Conservation (phyloP, 2,329 filamentous ascomycete genomes). For the Dryadomyces quercivorus region DNA sequence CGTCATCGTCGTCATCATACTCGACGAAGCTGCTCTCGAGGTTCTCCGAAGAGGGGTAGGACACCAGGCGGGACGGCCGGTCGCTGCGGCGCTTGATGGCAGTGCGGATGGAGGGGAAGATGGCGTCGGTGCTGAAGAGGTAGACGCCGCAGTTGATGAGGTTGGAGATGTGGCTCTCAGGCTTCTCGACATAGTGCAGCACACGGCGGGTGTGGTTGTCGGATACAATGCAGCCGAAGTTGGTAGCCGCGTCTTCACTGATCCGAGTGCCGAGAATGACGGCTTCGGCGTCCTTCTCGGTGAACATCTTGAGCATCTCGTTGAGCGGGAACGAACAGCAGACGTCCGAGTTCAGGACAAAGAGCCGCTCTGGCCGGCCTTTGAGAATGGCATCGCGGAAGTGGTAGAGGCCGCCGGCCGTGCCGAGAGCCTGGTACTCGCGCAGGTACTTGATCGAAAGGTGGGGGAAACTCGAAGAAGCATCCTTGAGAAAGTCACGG, state of each 20-base stretch:
- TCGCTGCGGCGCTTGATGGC: constrained; percentile 94
- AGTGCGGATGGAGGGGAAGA: constrained; percentile 88
- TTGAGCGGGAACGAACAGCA: constrained; percentile 96
- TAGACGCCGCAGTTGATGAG: constrained; percentile 99
- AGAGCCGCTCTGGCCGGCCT: constrained; percentile 85
- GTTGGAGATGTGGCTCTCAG: constrained; percentile 93
- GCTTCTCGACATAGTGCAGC: constrained; percentile 98
- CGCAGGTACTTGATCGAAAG: constrained; percentile 90
- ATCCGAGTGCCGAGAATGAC: constrained; percentile 91
- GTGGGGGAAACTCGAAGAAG: constrained; percentile 70
- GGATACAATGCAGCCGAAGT: constrained; percentile 96
- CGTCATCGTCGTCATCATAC: constrained; percentile 54
- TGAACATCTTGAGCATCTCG: constrained; percentile 90
- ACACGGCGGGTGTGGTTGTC: constrained; percentile 90
- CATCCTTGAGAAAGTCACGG: constrained; percentile 94
- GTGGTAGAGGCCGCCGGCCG: constrained; percentile 93
- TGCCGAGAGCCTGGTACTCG: constrained; percentile 93
- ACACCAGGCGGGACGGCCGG: constrained; percentile 68
- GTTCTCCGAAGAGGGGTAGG: constrained; percentile 94
- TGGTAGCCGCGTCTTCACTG: constrained; percentile 78
- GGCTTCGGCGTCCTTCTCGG: constrained; percentile 91
- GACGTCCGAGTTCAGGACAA: constrained; percentile 95
- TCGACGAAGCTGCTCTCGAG: constrained; percentile 53
- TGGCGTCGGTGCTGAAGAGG: constrained; percentile 87
- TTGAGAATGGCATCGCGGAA: constrained; percentile 98